Percentiles rank a stretch among this genome's conserved stretches.
Evolutionary conservation across 306 rosid genomes (phyloP).

Genomic region (Vigna trinervia): DNA sequence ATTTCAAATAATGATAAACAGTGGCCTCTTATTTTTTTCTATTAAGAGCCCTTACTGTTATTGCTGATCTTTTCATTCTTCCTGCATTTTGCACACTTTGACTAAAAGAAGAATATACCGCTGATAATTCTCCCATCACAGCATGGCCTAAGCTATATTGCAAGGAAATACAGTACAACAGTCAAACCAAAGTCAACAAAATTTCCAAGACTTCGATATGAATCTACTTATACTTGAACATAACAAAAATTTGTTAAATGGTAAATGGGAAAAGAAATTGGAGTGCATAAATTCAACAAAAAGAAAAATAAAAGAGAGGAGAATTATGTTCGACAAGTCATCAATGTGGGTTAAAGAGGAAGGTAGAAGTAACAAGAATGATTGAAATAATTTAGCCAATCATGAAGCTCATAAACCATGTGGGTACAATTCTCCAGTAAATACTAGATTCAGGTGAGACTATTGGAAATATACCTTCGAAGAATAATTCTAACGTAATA

Average conservation of each 20-base stretch:
- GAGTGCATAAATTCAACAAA: background rate
- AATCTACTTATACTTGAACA: conserved; percentile 10
- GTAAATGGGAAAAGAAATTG: background rate
- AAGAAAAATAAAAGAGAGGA: background rate
- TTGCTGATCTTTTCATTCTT: too few species aligned
- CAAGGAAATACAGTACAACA: conserved; percentile 2
- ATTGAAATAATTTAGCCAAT: conserved; percentile 6
- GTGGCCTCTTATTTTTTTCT: too few species aligned
- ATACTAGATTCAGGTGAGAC: background rate
- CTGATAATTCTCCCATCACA: background rate
- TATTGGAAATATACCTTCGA: conserved; percentile 3
- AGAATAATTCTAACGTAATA: background rate
- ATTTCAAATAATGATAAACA: too few species aligned
- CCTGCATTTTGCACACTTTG: too few species aligned
- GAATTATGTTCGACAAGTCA: conserved; percentile 20
- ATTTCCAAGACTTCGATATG: too few species aligned
- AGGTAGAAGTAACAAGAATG: conserved; percentile 14
- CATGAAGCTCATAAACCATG: background rate
- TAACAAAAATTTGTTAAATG: background rate
- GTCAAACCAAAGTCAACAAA: background rate
- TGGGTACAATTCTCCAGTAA: conserved; percentile 17
- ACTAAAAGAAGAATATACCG: too few species aligned
- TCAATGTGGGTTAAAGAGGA: background rate
- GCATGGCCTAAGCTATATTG: background rate
- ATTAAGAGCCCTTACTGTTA: too few species aligned